phyloP scores from a whole-genome alignment of 345 rosid species.

The Ceriops decandra region DNA sequence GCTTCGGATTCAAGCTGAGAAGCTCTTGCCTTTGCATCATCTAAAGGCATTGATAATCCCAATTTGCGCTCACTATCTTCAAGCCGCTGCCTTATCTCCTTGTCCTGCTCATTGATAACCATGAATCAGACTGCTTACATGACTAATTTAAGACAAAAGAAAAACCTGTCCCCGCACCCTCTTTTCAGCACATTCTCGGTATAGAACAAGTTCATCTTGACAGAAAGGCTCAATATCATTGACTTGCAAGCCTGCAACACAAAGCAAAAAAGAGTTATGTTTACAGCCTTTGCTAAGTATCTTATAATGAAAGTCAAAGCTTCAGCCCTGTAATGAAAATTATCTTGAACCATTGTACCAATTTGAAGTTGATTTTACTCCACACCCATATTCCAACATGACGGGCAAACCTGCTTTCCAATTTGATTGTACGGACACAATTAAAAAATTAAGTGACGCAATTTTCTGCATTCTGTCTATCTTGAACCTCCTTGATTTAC shows the following conservation, averaged over 20 bases:
- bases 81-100: conserved; percentile 69
- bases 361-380: not conserved
- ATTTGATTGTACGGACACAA: not conserved
- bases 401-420: no score
- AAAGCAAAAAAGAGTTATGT: conserved; percentile 5
- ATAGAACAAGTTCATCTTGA: conserved; percentile 86
- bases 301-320: not conserved
- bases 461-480: not conserved
- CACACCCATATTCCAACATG: not conserved
- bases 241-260: conserved; percentile 67
- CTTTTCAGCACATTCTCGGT: conserved; percentile 70
- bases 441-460: not conserved
- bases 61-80: conserved; percentile 82
- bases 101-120: conserved; percentile 52
- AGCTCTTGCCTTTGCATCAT: conserved; percentile 64
- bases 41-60: conserved; percentile 86
- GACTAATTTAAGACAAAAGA: not conserved
- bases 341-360: not conserved
- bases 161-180: conserved; percentile 42
- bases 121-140: conserved; percentile 15
- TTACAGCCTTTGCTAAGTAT: not conserved
- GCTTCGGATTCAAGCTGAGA: conserved; percentile 82
- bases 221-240: conserved; percentile 91
- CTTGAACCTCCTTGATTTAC: not conserved
- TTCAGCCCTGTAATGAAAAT: not conserved